Evolutionary conservation across 73 alveolate species (phyloP), one percentile per base, ranked within the genome.

Genomic region (Halteria grandinella): DNA sequence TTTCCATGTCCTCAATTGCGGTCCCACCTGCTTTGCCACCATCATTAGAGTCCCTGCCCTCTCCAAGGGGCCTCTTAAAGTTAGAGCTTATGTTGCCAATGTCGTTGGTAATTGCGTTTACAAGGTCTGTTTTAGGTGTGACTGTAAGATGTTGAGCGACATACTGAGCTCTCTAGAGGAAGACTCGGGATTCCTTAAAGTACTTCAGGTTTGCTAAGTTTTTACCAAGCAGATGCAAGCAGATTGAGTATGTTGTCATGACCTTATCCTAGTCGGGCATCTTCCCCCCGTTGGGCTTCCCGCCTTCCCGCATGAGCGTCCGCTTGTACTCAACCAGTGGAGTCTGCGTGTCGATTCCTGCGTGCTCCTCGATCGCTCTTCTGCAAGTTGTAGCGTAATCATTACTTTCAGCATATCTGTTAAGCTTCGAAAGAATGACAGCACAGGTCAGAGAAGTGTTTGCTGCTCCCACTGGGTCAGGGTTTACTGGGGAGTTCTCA

Each of bases 361-460:
- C 0, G 7, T 55, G 52, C 31, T 37, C 20, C 53, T 70, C 85
- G 37, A 69, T 52, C 1, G 18, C 6, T 10, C 31, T 40, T 64
- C 23, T 69, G 64, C 79, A 66, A 18, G 31, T 27, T 36, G 69
- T 17, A 21, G 85, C 85, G 50, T 39, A 80, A 23, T 80, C 81
- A 1, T 69, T 48, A 1, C 79, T 50, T 21, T 69, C 85, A 17
- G 75, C 80, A 20, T 28, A 34, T 21, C 75, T 69, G 14, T 62
- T 66, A 2, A 80, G 39, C 27, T 80, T 80, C 10, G 85, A 69
- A 0, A 69, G 62, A 10, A 80, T 48, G 18, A 80, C 75, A n/a
- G 83, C 81, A 20, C 85, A 70, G 27, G 81, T 80, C 20, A 80
- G 50, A 37, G 40, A 29, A 33, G 90, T 80, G 37, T 76, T 70